Base-by-base conservation (phyloP, 768 basidiomycete genomes). In the Suillus cothurnatus region DNA sequence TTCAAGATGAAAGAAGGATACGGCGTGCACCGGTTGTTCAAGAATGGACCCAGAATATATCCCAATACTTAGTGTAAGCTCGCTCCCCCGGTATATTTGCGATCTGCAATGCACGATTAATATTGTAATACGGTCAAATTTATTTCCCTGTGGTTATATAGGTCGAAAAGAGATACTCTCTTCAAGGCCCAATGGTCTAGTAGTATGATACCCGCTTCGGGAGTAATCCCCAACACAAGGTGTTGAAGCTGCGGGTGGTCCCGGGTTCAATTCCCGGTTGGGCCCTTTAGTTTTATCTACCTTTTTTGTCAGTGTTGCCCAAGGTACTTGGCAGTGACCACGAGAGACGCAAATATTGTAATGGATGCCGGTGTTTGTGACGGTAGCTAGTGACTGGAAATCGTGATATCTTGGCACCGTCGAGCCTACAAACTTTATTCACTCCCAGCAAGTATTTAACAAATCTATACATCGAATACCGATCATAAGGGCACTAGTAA, bases 241-340 rank as follows among this genome's bases (percentile, higher is more conserved):
- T 58, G 57, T 58, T 58, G 57, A 26, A 66, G 31, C 5, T 84
- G 81, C 82, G 82, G 83, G 82, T 84, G 82, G 83, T 82, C 83
- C 84, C 80, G 82, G 82, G 83, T 84, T 84, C 83, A 81, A 85
- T 83, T 83, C 83, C 82, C 82, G 80, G 81, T 76, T 76, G 82
- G 82, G 83, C 83, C 83, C 82, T 1, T 57, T 43, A 8, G 26
- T 36, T 45, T 43, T 23, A 26, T 56, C n/a, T 28, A 19, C 66
- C 56, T 58, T 56, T 49, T 49, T 49, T 11, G 14, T 6, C 23
- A 49, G 23, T 7, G 3, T 26, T 28, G 17, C 15, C 1, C 50
- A 17, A 28, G 47, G 14, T 8, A 23, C 23, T 23, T 3, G 12
- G 14, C 47, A 23, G 21, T 23, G 14, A 26, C 23, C 23, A 28